Percentiles rank a stretch among this genome's conserved stretches.
phyloP scores from a whole-genome alignment of 2,329 filamentous ascomycete species.

The Aspergillus awamori region DNA sequence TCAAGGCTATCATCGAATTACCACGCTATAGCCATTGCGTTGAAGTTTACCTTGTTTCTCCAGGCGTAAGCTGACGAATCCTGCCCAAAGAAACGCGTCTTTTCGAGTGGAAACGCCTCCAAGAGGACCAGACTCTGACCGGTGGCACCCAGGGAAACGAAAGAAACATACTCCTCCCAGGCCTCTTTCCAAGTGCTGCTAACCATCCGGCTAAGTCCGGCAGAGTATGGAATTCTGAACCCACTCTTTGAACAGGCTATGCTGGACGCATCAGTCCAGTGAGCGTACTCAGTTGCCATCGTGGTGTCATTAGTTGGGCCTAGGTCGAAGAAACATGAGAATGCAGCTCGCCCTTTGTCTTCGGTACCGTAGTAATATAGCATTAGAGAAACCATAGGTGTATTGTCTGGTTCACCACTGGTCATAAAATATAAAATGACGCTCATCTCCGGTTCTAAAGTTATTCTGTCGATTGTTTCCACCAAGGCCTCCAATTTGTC shows the following conservation, averaged over 20 bases:
- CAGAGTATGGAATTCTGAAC: not conserved
- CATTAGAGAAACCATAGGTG: not conserved
- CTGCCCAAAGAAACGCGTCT: not conserved
- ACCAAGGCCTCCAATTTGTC: slow-evolving; percentile 3
- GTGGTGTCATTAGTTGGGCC: not conserved
- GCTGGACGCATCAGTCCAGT: slow-evolving; percentile 4
- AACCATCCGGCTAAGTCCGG: slow-evolving; percentile 1
- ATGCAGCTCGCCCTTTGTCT: slow-evolving; percentile 4
- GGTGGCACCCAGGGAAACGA: not conserved
- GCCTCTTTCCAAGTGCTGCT: slow-evolving; percentile 3
- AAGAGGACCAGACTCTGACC: not conserved
- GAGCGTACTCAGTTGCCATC: slow-evolving; percentile 2
- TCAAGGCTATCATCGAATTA: slow-evolving; percentile 6
- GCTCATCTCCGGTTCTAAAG: slow-evolving; percentile 3
- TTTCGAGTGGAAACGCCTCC: not conserved
- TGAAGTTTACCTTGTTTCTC: slow-evolving; percentile 11
- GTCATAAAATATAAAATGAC: not conserved
- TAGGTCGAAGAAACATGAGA: slow-evolving; percentile 3
- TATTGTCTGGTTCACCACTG: not conserved
- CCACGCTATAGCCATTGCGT: slow-evolving; percentile 8
- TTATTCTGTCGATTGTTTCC: not conserved
- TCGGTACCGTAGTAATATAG: slow-evolving; percentile 9
- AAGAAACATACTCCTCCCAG: slow-evolving; percentile 4
- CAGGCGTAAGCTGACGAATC: slow-evolving; percentile 6
- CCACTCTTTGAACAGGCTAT: slow-evolving; percentile 3